Base-by-base conservation (phyloP, 2,329 filamentous ascomycete genomes). In the Tricladium varicosporioides region DNA sequence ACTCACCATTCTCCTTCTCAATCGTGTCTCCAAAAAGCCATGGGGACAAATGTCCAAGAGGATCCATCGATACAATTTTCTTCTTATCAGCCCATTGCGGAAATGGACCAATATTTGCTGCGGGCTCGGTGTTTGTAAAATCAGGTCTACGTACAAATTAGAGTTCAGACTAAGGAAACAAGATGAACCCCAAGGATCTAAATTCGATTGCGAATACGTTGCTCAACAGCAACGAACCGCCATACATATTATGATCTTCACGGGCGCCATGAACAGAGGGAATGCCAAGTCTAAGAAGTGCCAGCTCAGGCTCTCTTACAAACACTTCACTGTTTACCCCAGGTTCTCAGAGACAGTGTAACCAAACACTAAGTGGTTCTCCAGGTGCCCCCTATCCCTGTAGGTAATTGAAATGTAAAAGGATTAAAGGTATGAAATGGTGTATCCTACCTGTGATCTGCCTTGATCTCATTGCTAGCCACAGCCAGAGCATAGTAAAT, bases 61-160 rank as follows among this genome's bases (percentile, higher is more conserved):
- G 93, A 70, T 97, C 94, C 91, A 99, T 96, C 15, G 93, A 91
- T 13, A 97, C 93, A 61, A 99, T 97, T 78, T 97, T 97, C 73
- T 91, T 91, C 68, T 83, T 84, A 70, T 96, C 90, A 22, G 82
- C 83, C 93, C 93, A 99, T 74, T 94, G 85, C 7, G 90, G 86
- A 67, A 96, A 96, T 7, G 91, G 92, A 0, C 92, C 92, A 69
- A 97, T 91, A 53, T 87, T 84, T 18, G 85, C 90, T n/a, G 92
- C 92, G 11, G 94, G 94, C 72, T 97, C 90, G 9, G 92, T 96
- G 73, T 97, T 91, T 60, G 86, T 87, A 72, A 88, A 87, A 70
- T 89, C 85, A 10, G 87, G 85, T 67, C 82, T 71, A 31, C 19
- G 22, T 27, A 45, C 7, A 9, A 16, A 22, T 56, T 47, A 58